These are phyloP conservation scores for Aureobasidium subglaciale DNA, from an alignment of 2,329 filamentous ascomycete genomes.

Conservation along the genomic window DNA sequence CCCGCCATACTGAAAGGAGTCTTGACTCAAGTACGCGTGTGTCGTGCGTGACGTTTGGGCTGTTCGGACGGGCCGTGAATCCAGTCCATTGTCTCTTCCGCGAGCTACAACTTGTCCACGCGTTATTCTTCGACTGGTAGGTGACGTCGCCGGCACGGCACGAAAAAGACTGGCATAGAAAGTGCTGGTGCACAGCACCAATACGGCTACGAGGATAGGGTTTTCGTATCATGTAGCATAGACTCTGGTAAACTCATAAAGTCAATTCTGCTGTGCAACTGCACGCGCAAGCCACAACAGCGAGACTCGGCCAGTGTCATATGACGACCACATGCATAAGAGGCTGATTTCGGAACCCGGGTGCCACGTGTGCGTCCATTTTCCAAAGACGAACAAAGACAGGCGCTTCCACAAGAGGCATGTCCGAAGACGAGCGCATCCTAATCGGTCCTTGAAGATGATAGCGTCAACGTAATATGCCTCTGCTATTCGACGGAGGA, in stretches of 20 bases:
- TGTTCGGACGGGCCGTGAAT: slow-evolving; percentile 6
- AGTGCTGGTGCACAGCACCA: neutral
- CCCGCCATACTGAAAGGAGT: neutral
- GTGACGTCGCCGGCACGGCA: slow-evolving; percentile 14
- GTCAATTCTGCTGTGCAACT: slow-evolving; percentile 8
- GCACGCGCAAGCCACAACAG: neutral
- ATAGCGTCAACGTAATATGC: neutral
- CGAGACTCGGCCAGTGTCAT: slow-evolving; percentile 3
- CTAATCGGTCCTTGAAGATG: slow-evolving; percentile 2
- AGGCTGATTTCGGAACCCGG: slow-evolving; percentile 6
- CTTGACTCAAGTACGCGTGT: neutral
- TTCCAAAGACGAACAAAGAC: neutral
- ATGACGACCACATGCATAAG: slow-evolving; percentile 1
- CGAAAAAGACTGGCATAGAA: slow-evolving; percentile 6
- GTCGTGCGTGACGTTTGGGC: neutral
- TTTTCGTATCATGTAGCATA: neutral
- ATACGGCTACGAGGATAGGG: neutral
- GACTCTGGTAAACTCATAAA: neutral
- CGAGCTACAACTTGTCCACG: neutral
- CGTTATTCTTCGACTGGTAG: neutral
- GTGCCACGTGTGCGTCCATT: neutral
- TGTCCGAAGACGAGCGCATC: neutral
- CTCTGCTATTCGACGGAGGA: neutral
- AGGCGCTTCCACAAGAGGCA: neutral
- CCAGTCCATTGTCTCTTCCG: neutral